A percentile compares a stretch with the other conserved stretches of the same genome.
Evolutionary conservation across 495 filamentous ascomycete species (phyloP).

Genomic region (Trichodelitschia bisporula): DNA sequence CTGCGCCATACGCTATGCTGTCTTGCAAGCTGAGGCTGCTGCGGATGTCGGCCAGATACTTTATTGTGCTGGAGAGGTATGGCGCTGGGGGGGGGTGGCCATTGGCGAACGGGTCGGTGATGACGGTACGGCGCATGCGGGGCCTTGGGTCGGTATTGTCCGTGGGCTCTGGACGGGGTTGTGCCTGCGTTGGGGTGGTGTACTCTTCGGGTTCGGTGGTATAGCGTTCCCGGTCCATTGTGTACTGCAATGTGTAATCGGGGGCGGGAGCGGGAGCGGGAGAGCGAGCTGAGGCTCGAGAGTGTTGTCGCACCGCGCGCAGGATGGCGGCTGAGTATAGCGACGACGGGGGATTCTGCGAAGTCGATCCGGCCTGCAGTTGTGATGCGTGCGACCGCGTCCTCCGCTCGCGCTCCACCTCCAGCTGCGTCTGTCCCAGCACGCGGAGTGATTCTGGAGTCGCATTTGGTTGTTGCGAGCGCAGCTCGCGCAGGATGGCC

Average conservation of each 20-base stretch:
- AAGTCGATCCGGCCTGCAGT: too few relatives aligned
- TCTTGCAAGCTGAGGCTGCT: too few relatives aligned
- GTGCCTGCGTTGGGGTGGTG: too few relatives aligned
- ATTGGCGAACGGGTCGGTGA: too few relatives aligned
- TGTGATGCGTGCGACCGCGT: too few relatives aligned
- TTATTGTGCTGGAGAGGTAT: too few relatives aligned
- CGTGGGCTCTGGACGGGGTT: too few relatives aligned
- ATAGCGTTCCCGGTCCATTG: slow-evolving; percentile 11
- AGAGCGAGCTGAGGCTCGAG: not conserved
- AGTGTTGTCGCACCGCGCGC: slow-evolving; percentile 20
- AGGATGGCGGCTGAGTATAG: slow-evolving; percentile 17
- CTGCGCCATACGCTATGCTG: slow-evolving; percentile 25
- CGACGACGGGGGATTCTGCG: slow-evolving; percentile 4
- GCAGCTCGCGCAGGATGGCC: slow-evolving; percentile 13
- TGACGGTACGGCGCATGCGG: too few relatives aligned
- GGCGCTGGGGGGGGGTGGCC: too few relatives aligned
- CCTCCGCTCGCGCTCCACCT: slow-evolving; percentile 9
- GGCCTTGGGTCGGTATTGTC: too few relatives aligned
- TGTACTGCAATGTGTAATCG: slow-evolving; percentile 8
- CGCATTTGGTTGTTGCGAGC: slow-evolving; percentile 15
- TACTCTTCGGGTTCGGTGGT: too few relatives aligned
- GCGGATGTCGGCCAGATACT: too few relatives aligned
- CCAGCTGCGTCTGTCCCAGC: slow-evolving; percentile 14
- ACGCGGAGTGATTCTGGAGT: slow-evolving; percentile 15
- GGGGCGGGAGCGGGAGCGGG: not conserved